phyloP scores from a whole-genome alignment of 495 filamentous ascomycete genomes.

The Collariella sp. region DNA sequence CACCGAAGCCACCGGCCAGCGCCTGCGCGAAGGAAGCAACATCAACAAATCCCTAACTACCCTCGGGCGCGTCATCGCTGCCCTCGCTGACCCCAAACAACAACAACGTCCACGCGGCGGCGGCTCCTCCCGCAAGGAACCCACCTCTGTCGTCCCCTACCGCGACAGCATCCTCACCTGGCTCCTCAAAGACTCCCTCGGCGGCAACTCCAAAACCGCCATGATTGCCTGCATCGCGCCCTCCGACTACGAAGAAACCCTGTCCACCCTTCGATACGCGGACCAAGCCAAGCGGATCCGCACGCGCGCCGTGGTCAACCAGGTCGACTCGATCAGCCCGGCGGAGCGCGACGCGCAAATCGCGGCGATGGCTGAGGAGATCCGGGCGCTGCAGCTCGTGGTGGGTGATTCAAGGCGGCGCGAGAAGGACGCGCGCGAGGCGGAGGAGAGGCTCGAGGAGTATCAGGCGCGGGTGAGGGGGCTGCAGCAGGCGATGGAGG shows the following conservation, averaged over 20 bases:
- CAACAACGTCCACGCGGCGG: conserved; percentile 26
- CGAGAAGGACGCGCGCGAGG: conserved; percentile 42
- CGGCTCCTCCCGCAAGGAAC: not conserved
- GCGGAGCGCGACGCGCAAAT: conserved; percentile 93
- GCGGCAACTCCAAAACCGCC: conserved; percentile 93
- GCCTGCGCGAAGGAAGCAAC: conserved; percentile 88
- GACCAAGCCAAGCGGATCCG: conserved; percentile 97
- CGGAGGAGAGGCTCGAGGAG: conserved; percentile 74
- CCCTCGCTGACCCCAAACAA: conserved; percentile 75
- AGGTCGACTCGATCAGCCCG: conserved; percentile 67
- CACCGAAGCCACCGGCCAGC: conserved; percentile 85
- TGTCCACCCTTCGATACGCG: conserved; percentile 91
- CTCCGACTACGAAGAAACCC: conserved; percentile 92
- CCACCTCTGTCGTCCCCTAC: conserved; percentile 62
- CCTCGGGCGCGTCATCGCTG: conserved; percentile 92
- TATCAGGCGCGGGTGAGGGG: conserved; percentile 79
- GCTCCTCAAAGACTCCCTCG: conserved; percentile 89
- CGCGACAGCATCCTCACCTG: conserved; percentile 96
- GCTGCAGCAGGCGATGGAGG: conserved; percentile 92
- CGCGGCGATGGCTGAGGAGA: conserved; percentile 85
- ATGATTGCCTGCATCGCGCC: conserved; percentile 98
- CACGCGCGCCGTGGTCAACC: conserved; percentile 92
- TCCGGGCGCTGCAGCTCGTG: conserved; percentile 69
- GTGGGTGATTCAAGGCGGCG: conserved; percentile 48
- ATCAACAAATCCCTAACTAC: conserved; percentile 99